Evolutionary conservation across 1,139 yeast species (phyloP), one percentile per base, ranked within the genome.

Genomic region (Magnusiomyces suaveolens): DNA sequence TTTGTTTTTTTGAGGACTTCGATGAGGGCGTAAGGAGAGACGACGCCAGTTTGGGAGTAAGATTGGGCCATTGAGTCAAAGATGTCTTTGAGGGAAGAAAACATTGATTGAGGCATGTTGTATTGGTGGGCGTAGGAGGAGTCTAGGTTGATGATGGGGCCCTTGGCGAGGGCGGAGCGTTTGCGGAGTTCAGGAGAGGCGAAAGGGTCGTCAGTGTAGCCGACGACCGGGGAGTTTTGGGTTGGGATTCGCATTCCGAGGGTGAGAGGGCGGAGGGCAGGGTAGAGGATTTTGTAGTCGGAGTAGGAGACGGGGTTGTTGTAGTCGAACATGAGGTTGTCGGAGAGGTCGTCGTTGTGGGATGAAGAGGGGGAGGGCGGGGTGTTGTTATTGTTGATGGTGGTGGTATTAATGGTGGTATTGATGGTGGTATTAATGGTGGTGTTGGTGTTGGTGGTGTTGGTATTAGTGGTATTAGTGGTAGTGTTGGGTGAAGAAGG

Each of bases 111-210:
- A 20, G 76, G 75, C 72, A 75, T 69, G 12, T 75, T 78, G 54
- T 77, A 77, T 50, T 75, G 75, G 32, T 70, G 70, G 43, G 69
- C 59, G 39, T 81, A 66, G 1, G 89, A 76, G 57, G 81, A 80
- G 66, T 90, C 97, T 51, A 90, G 69, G 65, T 89, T 88, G 52
- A 90, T 68, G 10, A 90, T 81, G 1, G 97, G 97, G 0, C 97
- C 97, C 56, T 78, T 80, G 33, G 83, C 72, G 51, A 90, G 71
- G 0, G 97, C 96, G 3, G 84, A 80, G 54, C 89, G 76, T 65
- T 90, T 90, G 48, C 96, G 75, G 60, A 81, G 84, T 65, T 89
- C 97, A 2, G 83, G 76, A 0, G 83, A 75, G 1, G 87, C 84
- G 54, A 73, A 73, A 4, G 79, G 74, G 60, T 76, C 80, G 26